Percentiles rank a stretch among this genome's conserved stretches.
Conservation (phyloP, 129 eudicot species). For the Pulicaria dysenterica region DNA sequence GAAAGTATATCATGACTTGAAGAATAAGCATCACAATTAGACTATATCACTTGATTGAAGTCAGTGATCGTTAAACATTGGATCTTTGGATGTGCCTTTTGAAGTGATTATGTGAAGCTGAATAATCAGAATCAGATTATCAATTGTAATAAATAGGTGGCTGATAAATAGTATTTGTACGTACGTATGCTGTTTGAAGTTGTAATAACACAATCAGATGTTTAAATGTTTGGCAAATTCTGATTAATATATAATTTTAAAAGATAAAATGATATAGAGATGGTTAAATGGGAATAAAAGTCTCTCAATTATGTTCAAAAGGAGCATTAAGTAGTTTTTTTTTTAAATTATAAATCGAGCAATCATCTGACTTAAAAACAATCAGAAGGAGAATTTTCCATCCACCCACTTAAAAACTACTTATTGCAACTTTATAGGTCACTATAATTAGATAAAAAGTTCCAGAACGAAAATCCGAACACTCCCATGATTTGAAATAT, state of each 20-base stretch:
- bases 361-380: too few species aligned
- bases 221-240: too few species aligned
- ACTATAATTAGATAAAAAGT: background rate
- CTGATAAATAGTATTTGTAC: background rate
- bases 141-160: background rate
- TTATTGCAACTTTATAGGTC: too few species aligned
- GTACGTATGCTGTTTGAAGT: background rate
- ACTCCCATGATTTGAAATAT: background rate
- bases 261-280: too few species aligned
- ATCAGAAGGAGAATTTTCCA: too few species aligned
- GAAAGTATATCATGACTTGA: background rate
- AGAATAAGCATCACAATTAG: background rate
- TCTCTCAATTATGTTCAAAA: background rate
- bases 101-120: background rate
- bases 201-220: too few species aligned
- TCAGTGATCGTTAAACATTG: background rate
- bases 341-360: too few species aligned
- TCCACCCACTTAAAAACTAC: too few species aligned
- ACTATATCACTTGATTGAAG: background rate
- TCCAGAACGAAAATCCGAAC: background rate
- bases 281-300: background rate
- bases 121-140: background rate
- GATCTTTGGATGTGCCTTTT: background rate
- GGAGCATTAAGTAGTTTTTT: background rate
- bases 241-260: too few species aligned